Evolutionary conservation across 2,329 filamentous ascomycete genomes (phyloP).

Genomic region (Sporothrix humicola): DNA sequence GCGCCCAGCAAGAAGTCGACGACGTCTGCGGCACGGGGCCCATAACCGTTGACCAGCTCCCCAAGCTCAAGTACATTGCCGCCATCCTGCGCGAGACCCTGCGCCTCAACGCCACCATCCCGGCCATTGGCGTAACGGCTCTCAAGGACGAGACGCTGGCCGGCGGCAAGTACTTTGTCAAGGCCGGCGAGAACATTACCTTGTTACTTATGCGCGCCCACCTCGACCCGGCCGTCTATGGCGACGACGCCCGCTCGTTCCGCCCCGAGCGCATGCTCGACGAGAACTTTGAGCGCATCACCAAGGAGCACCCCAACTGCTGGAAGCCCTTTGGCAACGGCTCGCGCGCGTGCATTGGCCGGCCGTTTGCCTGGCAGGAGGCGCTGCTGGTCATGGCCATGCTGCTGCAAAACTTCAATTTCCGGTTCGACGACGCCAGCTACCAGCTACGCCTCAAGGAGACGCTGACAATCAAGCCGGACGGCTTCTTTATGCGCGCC

Average conservation of each 20-base stretch:
- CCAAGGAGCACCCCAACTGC: constrained; percentile 47
- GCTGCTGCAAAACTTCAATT: constrained; percentile 71
- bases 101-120: constrained; percentile 52
- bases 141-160: constrained; percentile 44
- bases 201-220: constrained; percentile 56
- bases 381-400: constrained; percentile 56
- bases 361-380: constrained; percentile 62
- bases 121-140: neutral
- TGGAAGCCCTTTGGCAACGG: constrained; percentile 63
- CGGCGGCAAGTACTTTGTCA: constrained; percentile 61
- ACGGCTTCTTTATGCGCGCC: constrained; percentile 64
- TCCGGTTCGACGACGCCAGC: constrained; percentile 64
- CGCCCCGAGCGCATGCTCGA: constrained; percentile 67
- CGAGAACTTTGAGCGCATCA: constrained; percentile 48
- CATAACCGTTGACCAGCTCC: constrained; percentile 57
- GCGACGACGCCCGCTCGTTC: constrained; percentile 62
- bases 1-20: constrained; percentile 61
- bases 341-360: constrained; percentile 58
- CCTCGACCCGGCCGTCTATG: constrained; percentile 61
- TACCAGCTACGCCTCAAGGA: constrained; percentile 61
- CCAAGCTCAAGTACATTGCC: constrained; percentile 37
- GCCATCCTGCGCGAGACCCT: constrained; percentile 61
- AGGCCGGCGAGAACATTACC: constrained; percentile 49
- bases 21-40: constrained; percentile 52
- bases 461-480: constrained; percentile 65